A percentile compares a stretch with the other conserved stretches of the same genome.
phyloP scores from a whole-genome alignment of 306 rosid species.

The Carpinus viminea region DNA sequence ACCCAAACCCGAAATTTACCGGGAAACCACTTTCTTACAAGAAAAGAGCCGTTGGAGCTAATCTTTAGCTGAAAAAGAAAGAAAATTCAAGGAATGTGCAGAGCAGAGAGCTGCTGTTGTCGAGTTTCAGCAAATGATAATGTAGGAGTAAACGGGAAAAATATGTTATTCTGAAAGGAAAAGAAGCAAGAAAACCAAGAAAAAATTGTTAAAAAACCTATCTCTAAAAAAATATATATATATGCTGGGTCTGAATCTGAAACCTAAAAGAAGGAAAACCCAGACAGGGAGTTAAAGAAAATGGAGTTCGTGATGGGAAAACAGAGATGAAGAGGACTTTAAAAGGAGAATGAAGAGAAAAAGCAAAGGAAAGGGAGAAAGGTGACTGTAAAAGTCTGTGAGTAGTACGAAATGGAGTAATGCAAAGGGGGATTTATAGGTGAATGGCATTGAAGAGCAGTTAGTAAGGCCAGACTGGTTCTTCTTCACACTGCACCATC shows the following conservation, averaged over 20 bases:
- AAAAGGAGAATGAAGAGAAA: slow-evolving; percentile 10
- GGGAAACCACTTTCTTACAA: not conserved
- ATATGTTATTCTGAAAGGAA: not conserved
- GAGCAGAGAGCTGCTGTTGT: no score
- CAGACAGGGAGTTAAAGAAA: not conserved
- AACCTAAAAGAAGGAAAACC: slow-evolving; percentile 10
- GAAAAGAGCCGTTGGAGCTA: not conserved
- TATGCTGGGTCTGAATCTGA: slow-evolving; percentile 7
- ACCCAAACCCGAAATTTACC: not conserved
- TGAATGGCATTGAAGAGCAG: slow-evolving; percentile 49
- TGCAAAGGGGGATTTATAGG: slow-evolving; percentile 65
- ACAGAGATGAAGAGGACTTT: not conserved
- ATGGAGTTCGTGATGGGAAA: not conserved
- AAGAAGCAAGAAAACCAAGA: not conserved
- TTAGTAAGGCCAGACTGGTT: slow-evolving; percentile 60
- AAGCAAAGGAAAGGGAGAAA: not conserved
- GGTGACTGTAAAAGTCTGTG: not conserved
- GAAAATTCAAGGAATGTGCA: no score
- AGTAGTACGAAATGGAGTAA: slow-evolving; percentile 35
- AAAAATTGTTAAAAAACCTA: not conserved
- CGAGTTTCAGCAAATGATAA: not conserved
- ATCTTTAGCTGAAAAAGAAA: no score
- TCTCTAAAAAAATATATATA: no score
- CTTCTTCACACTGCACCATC: slow-evolving; percentile 25
- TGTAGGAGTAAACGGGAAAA: not conserved